Evolutionary conservation across 106 monocot genomes (phyloP), one percentile per base, ranked within the genome.

Genomic region (Acorus gramineus): DNA sequence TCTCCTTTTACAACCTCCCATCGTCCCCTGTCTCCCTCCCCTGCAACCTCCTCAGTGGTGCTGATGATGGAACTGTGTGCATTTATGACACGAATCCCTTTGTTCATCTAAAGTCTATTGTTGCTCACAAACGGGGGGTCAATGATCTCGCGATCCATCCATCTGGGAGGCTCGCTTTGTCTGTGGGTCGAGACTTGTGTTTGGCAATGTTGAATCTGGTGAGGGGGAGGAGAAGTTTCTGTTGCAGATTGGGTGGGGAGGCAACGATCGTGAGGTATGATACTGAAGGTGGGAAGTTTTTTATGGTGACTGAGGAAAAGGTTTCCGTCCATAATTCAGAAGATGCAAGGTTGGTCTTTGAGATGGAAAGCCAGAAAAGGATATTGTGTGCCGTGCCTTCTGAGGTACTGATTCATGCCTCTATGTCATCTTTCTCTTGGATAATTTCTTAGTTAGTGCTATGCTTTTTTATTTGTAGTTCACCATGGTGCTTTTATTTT

Each of bases 41-140:
- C 0, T 75, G 90, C 62, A 90, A 96, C 78, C 87, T 96, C 60
- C 56, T 96, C 61, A 66, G 78, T 55, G 90, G 78, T 55, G 68
- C 82, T 56, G 95, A 81, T 6, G 84, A 80, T 53, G 95, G 95
- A 11, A 57, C 66, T 46, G 76, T 96, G 42, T 70, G 76, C 55
- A 82, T 96, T 69, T 96, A 87, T 73, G 95, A 96, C 61, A 81
- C 85, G 6, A 91, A 91, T 10, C 85, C 87, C 13, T 91, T 96
- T 63, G 85, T 91, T 10, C 84, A 78, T 50, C 79, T 96, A 53
- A 80, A 77, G 71, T 74, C 67, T 46, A 66, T 96, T 12, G 8
- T 60, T 14, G 76, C 69, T 4, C 80, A 80, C 64, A 70, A 74
- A 44, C 70, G 74, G 13, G 81, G 81, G 8, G 70, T 83, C 28